Conservation (phyloP, 345 rosid species). For the Eucalyptus polyanthemos region DNA sequence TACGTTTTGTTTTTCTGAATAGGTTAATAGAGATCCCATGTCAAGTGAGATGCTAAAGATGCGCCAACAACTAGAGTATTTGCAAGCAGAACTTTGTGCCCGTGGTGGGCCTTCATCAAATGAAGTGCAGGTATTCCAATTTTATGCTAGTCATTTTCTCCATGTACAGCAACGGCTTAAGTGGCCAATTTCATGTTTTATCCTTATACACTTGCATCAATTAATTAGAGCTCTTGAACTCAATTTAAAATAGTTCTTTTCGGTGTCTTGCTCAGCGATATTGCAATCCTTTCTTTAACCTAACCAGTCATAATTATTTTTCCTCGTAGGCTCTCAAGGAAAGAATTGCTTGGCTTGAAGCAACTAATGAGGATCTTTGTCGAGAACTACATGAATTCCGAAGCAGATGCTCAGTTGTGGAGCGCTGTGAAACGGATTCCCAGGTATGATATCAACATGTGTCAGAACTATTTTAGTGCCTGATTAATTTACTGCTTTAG, state of each 20-base stretch:
- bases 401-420: constrained; percentile 41
- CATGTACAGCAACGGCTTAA: neutral
- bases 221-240: neutral
- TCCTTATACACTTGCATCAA: neutral
- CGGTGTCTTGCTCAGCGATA: neutral
- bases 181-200: neutral
- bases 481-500: neutral
- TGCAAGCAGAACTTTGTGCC: constrained; percentile 96
- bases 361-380: constrained; percentile 82
- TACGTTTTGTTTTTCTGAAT: neutral
- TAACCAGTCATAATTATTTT: neutral
- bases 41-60: constrained; percentile 92
- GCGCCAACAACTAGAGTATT: constrained; percentile 88
- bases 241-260: neutral
- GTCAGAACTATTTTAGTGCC: neutral
- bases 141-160: neutral
- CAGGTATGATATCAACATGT: constrained; percentile 37
- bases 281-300: neutral
- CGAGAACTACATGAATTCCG: constrained; percentile 86
- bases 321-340: constrained; percentile 66
- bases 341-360: constrained; percentile 90
- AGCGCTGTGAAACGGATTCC: constrained; percentile 62
- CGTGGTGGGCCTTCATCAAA: constrained; percentile 69
- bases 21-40: constrained; percentile 98
- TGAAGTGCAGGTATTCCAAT: constrained; percentile 66